Evolutionary conservation across 352 stramenopile species (phyloP).

Genomic region (Hyaloperonospora arabidopsidis): DNA sequence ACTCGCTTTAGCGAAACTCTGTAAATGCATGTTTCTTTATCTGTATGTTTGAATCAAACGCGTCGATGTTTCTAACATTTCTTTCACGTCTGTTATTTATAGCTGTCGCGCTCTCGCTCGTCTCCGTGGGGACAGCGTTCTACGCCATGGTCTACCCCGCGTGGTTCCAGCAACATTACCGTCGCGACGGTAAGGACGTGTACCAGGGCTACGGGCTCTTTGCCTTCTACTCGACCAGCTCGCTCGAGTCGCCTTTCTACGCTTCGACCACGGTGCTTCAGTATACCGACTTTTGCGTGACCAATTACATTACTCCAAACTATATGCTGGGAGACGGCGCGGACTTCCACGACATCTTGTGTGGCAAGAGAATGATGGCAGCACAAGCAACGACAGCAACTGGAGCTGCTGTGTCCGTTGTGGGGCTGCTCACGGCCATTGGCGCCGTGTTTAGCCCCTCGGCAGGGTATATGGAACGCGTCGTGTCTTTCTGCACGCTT

Average conservation of each 20-base stretch:
- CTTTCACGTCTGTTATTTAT: constrained; percentile 3
- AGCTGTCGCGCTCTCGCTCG: constrained; percentile 75
- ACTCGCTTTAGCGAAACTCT: constrained; percentile 9
- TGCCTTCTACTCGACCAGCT: constrained; percentile 72
- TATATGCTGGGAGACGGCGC: constrained; percentile 78
- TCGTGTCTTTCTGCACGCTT: constrained; percentile 80
- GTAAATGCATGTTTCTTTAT: too few species aligned
- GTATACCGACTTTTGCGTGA: constrained; percentile 65
- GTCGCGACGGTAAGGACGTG: constrained; percentile 56
- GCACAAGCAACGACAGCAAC: constrained; percentile 57
- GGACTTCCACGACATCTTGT: constrained; percentile 64
- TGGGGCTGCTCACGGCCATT: constrained; percentile 59
- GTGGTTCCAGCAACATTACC: constrained; percentile 84
- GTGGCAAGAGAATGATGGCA: constrained; percentile 61
- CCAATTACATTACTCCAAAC: constrained; percentile 46
- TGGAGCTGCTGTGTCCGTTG: constrained; percentile 49
- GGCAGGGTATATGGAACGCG: constrained; percentile 57
- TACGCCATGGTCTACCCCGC: constrained; percentile 75
- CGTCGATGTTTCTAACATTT: not conserved
- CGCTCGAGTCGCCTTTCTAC: constrained; percentile 71
- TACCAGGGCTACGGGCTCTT: constrained; percentile 80
- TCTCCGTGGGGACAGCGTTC: constrained; percentile 65
- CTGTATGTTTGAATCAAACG: too few species aligned
- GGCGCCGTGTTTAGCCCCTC: constrained; percentile 69
- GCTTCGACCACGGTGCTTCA: constrained; percentile 68